Evolutionary conservation across 2,329 filamentous ascomycete genomes (phyloP), one percentile per base, ranked within the genome.

Genomic region (Botrytis fragariae): DNA sequence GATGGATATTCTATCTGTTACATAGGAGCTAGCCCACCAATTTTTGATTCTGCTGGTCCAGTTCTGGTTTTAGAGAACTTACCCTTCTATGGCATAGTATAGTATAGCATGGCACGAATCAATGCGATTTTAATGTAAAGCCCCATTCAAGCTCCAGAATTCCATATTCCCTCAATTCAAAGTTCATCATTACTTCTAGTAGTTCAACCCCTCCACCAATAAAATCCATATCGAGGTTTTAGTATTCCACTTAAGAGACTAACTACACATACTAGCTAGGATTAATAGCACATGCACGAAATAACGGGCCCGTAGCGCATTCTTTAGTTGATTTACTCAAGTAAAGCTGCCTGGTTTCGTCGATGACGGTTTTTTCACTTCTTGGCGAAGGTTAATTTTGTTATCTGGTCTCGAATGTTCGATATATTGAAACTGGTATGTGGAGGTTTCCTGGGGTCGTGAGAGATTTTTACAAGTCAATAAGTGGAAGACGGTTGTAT

Each of bases 401-500:
- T 18, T 29, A 9, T 57, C 51, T 57, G n/a, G 51, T 57, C 6
- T 57, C 16, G n/a, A 29, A 18, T 32, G n/a, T 57, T 57, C 51
- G 14, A 57, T n/a, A 57, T 32, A 4, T 29, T 57, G 51, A 14
- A 29, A 29, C n/a, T 18, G 6, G 5, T 29, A 57, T 57, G 18
- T 32, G n/a, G 6, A n/a, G n/a, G 3, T 18, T 57, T 18, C 6
- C 32, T 18, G 14, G 2, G 1, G 10, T n/a, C 22, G 22, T 61
- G 20, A 14, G 7, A 57, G 14, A 29, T 18, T 18, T 18, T 9
- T 4, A 4, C 14, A 29, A 57, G 25, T 57, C 0, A 5, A 9
- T 29, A 1, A 2, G 35, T 1, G 20, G 5, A 20, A 4, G 22
- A 12, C 4, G 1, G n/a, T 39, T 25, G 0, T 25, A 3, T n/a